Conservation (phyloP, 2,329 filamentous ascomycete species). For the Epichloe brachyelytri region DNA sequence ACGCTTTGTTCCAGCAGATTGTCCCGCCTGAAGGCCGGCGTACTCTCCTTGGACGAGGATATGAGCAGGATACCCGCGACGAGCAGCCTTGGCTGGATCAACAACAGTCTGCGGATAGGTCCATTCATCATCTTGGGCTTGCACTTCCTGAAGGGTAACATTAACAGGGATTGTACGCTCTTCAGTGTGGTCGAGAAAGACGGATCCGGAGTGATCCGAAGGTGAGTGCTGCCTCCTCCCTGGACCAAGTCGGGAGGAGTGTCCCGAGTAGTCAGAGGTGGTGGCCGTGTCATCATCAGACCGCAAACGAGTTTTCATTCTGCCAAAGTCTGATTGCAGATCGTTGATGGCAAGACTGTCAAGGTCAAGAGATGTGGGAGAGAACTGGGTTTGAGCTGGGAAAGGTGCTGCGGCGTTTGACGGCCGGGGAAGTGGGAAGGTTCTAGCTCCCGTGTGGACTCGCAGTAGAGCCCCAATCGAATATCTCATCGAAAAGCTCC, state of each 20-base stretch:
- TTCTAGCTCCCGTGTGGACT: conserved; percentile 19
- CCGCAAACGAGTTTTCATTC: conserved; percentile 21
- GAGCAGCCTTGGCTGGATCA: conserved; percentile 18
- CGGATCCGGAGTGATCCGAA: conserved; percentile 26
- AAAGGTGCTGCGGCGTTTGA: conserved; percentile 17
- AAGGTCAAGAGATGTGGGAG: conserved; percentile 19
- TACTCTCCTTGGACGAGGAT: conserved; percentile 19
- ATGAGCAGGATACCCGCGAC: conserved; percentile 19
- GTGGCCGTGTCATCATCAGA: conserved; percentile 20
- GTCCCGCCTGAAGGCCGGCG: conserved; percentile 12
- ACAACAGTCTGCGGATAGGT: conserved; percentile 23
- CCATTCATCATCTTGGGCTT: conserved; percentile 27
- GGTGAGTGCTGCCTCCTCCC: conserved; percentile 26
- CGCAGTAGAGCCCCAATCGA: conserved; percentile 26
- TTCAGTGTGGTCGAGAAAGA: conserved; percentile 18
- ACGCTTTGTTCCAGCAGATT: conserved; percentile 21
- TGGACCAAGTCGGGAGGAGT: conserved; percentile 25
- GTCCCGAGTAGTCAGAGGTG: conserved; percentile 24
- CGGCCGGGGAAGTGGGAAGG: conserved; percentile 17
- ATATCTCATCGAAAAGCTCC: conserved; percentile 23
- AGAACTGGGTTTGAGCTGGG: conserved; percentile 21
- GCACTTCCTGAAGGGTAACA: conserved; percentile 21
- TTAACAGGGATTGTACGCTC: conserved; percentile 18
- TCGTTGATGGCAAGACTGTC: conserved; percentile 19
- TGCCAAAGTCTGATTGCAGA: conserved; percentile 18